Evolutionary conservation across 2,329 filamentous ascomycete species (phyloP).

Genomic region (Phyllosticta citrichinensis): DNA sequence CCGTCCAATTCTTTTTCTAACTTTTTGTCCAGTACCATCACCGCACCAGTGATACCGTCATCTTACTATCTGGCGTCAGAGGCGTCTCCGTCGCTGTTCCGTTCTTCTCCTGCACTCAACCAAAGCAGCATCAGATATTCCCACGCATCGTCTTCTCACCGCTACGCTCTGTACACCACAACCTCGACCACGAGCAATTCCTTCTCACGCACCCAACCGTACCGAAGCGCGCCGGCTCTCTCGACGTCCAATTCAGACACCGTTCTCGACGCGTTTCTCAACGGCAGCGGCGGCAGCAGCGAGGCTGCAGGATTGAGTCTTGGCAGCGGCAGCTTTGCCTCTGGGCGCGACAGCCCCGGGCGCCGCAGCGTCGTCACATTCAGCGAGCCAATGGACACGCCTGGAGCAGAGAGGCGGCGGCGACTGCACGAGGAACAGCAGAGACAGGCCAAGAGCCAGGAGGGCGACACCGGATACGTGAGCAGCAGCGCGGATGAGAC

Average conservation of each 20-base stretch:
- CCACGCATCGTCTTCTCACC: background rate
- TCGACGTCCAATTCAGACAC: background rate
- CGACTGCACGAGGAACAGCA: background rate
- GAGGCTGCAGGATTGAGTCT: background rate
- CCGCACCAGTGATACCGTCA: background rate
- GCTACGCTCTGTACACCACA: background rate
- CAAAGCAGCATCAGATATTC: background rate
- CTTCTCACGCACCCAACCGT: background rate
- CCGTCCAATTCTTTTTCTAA: background rate
- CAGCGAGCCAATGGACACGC: background rate
- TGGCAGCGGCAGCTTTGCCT: background rate
- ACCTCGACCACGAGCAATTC: background rate
- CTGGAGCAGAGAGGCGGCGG: conserved; percentile 2
- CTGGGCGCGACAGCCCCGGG: background rate
- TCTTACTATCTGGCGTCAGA: background rate
- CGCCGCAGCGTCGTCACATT: background rate
- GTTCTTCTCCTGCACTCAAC: background rate
- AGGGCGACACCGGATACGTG: background rate
- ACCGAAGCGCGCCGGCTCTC: background rate
- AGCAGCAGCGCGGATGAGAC: conserved; percentile 9
- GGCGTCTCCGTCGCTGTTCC: background rate
- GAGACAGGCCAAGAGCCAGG: background rate
- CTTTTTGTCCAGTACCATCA: background rate
- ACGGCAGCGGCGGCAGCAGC: background rate
- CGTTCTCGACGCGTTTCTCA: background rate